Conservation (phyloP, 495 filamentous ascomycete genomes). For the Talaromyces adpressus region DNA sequence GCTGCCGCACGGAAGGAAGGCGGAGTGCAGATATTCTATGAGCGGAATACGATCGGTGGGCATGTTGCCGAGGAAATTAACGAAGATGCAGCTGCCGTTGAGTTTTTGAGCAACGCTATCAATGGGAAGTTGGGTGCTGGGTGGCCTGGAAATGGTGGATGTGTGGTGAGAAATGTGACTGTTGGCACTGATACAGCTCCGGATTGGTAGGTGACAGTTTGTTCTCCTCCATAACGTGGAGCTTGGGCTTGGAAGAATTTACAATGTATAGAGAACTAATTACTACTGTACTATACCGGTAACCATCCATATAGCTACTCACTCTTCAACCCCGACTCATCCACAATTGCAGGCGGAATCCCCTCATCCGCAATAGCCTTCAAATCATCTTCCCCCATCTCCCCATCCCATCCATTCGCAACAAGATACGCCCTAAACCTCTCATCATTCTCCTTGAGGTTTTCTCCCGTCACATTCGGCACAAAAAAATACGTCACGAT, state of each 20-base stretch:
- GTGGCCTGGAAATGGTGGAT: conserved; percentile 1
- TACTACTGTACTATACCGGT: no score
- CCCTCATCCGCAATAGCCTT: conserved; percentile 22
- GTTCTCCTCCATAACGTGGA: no score
- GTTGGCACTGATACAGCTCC: conserved; percentile 2
- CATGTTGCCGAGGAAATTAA: neutral
- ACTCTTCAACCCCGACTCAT: neutral
- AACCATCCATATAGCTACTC: neutral
- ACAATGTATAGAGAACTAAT: no score
- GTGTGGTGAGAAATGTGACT: conserved; percentile 5
- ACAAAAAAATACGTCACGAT: conserved; percentile 46
- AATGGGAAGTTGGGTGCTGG: neutral
- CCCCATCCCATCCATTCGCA: conserved; percentile 37
- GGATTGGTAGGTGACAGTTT: neutral
- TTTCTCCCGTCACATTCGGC: conserved; percentile 38
- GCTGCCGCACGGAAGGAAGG: neutral
- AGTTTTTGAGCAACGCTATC: neutral
- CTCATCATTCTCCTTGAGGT: conserved; percentile 34
- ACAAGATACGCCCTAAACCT: conserved; percentile 40
- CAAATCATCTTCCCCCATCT: conserved; percentile 39
- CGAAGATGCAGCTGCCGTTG: neutral
- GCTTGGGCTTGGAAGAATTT: no score
- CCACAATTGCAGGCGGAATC: conserved; percentile 8
- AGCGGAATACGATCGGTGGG: neutral
- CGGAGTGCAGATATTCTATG: neutral